phyloP scores from a whole-genome alignment of 2,329 filamentous ascomycete genomes.

The Dichotomopilus funicola region DNA sequence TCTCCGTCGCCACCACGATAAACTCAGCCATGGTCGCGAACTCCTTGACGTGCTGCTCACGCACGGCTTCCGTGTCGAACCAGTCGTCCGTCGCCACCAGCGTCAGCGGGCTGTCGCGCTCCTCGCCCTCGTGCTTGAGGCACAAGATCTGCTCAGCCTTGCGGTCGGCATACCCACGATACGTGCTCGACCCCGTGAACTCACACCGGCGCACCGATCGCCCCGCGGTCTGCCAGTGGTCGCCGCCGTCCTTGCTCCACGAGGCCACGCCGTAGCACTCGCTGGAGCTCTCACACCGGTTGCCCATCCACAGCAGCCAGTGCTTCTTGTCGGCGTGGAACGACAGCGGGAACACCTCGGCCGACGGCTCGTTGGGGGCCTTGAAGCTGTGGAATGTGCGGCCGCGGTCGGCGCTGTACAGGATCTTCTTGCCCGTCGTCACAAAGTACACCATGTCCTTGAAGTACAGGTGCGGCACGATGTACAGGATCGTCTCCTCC shows the following conservation, averaged over 20 bases:
- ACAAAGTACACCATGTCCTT: conserved; percentile 85
- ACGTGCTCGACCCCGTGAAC: conserved; percentile 65
- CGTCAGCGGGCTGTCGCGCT: conserved; percentile 55
- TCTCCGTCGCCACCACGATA: conserved; percentile 76
- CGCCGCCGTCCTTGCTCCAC: conserved; percentile 71
- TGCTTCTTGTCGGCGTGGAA: conserved; percentile 85
- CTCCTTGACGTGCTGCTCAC: conserved; percentile 66
- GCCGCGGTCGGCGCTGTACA: conserved; percentile 77
- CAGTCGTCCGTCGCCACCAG: conserved; percentile 74
- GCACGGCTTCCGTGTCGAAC: conserved; percentile 58
- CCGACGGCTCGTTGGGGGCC: conserved; percentile 49
- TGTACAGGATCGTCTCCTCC: conserved; percentile 60
- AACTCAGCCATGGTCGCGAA: conserved; percentile 97
- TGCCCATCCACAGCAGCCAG: conserved; percentile 87
- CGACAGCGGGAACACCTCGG: conserved; percentile 42
- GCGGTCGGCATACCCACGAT: conserved; percentile 38
- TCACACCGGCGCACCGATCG: conserved; percentile 75
- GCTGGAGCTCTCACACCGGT: conserved; percentile 55
- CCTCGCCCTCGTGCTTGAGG: conserved; percentile 55
- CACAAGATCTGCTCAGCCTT: conserved; percentile 53
- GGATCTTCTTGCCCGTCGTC: conserved; percentile 58
- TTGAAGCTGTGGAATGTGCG: conserved; percentile 67
- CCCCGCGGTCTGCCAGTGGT: conserved; percentile 68
- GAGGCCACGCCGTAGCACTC: conserved; percentile 71
- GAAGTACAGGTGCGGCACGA: conserved; percentile 73